Conservation (phyloP, 2,329 filamentous ascomycete species). For the Neoarthrinium moseri region DNA sequence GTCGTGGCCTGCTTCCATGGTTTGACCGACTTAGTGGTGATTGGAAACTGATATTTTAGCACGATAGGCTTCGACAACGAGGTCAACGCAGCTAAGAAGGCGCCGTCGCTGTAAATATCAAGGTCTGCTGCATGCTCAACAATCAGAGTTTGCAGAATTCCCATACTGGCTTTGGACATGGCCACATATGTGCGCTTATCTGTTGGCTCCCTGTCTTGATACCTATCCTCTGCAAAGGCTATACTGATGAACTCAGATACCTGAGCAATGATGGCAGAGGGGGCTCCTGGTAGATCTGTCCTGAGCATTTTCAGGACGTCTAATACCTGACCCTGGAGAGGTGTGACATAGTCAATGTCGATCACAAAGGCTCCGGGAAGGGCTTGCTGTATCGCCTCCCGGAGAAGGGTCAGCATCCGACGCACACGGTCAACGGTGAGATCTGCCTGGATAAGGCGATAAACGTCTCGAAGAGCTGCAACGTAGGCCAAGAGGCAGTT, state of each 20-base stretch:
- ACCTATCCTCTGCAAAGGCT: conserved; percentile 53
- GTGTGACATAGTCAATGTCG: conserved; percentile 72
- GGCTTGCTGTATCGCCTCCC: conserved; percentile 69
- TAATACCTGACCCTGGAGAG: conserved; percentile 69
- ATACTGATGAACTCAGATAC: conserved; percentile 71
- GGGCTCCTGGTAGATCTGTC: conserved; percentile 62
- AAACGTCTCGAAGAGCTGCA: conserved; percentile 72
- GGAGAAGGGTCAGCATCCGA: conserved; percentile 70
- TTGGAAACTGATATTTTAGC: conserved; percentile 78
- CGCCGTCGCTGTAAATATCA: conserved; percentile 69
- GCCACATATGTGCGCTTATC: conserved; percentile 80
- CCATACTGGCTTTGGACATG: conserved; percentile 80
- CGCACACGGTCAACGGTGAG: conserved; percentile 62
- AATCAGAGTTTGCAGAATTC: conserved; percentile 62
- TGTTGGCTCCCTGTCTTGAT: conserved; percentile 28
- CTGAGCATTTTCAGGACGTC: conserved; percentile 66
- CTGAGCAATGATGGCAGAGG: conserved; percentile 66
- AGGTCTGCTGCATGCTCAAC: conserved; percentile 57
- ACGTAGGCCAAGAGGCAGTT: conserved; percentile 85
- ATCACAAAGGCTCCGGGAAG: conserved; percentile 66
- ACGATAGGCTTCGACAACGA: conserved; percentile 69
- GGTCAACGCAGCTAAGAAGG: conserved; percentile 63
- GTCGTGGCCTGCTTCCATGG: conserved; percentile 82
- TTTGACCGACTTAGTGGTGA: conserved; percentile 66
- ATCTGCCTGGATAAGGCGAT: conserved; percentile 67